Evolutionary conservation across 2,329 filamentous ascomycete species (phyloP).

Genomic region (Neofusicoccum cordaticola): DNA sequence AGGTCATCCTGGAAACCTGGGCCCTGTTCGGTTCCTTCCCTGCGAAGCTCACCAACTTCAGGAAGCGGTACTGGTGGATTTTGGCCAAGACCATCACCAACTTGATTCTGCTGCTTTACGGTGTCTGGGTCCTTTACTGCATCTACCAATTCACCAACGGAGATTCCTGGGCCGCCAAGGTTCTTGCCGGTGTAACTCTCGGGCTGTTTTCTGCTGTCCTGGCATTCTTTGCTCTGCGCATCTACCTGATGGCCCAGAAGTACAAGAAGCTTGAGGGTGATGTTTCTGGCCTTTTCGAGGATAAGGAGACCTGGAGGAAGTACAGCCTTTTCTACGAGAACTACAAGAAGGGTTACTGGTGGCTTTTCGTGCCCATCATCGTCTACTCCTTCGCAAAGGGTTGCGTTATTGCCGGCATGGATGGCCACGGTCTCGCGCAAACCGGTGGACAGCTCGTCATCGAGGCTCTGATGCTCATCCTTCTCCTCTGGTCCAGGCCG

Average conservation of each 20-base stretch:
- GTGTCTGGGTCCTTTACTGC: constrained; percentile 93
- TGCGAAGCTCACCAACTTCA: constrained; percentile 74
- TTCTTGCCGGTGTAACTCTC: constrained; percentile 78
- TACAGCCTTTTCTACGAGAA: constrained; percentile 97
- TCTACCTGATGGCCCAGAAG: constrained; percentile 70
- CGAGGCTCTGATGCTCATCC: constrained; percentile 72
- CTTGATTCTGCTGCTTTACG: constrained; percentile 86
- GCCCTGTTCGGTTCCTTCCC: constrained; percentile 87
- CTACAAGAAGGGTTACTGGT: constrained; percentile 95
- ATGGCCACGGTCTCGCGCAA: constrained; percentile 82
- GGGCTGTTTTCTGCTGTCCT: constrained; percentile 76
- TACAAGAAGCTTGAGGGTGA: constrained; percentile 77
- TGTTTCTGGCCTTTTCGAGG: constrained; percentile 70
- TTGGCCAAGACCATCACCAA: constrained; percentile 86
- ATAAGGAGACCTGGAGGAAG: constrained; percentile 89
- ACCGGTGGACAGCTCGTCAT: constrained; percentile 75
- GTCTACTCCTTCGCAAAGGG: constrained; percentile 89
- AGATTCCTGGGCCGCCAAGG: constrained; percentile 90
- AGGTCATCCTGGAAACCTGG: constrained; percentile 88
- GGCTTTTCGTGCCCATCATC: constrained; percentile 88
- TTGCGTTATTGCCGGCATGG: constrained; percentile 75
- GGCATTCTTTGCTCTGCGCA: constrained; percentile 79
- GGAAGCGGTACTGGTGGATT: constrained; percentile 93
- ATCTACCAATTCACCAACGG: constrained; percentile 92
- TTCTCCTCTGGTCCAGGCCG: constrained; percentile 81